Evolutionary conservation across 2,329 filamentous ascomycete species (phyloP), one percentile per base, ranked within the genome.

Genomic region (Penicillium janthinellum): DNA sequence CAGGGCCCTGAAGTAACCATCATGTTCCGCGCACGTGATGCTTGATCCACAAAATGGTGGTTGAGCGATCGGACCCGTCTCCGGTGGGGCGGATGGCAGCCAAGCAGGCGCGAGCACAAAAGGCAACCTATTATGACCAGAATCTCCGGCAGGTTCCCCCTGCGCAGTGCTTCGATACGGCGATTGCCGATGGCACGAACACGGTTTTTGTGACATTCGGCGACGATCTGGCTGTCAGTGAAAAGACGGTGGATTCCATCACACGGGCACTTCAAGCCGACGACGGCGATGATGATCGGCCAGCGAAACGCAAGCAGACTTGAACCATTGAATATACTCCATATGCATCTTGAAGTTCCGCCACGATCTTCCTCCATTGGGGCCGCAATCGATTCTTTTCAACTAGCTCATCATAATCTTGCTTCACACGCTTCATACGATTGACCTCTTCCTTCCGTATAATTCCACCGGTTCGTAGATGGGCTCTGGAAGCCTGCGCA

Each of bases 81-180:
- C 45, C 44, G 20, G 56, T 65, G 11, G 58, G 56, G 57, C 49
- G 55, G 35, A 62, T 67, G 14, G 61, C 57, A 34, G 56, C 56
- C 20, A 65, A 64, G 31, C 49, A 64, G 14, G 62, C 61, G 34
- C 53, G 55, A 48, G 57, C 47, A 56, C 49, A 25, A 4, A 12
- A 65, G 42, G 58, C 54, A 38, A 63, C 58, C 11, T 63, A 58
- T 57, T 67, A 68, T 54, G 50, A 67, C 44, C 57, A 54, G 52
- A 62, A 66, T 31, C 54, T 66, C 35, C 61, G 58, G 28, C 39
- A 57, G 57, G 35, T 66, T 2, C 56, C 59, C 35, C 65, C 56
- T 25, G 42, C 42, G 45, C 56, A 69, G 47, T 65, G 60, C 56
- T 63, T 66, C 54, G n/a, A 63, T 49, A 53, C 64, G 47, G 64